These are phyloP conservation scores for Amylocystis lapponica DNA, from an alignment of 768 basidiomycete species.

Conservation along the genomic window DNA sequence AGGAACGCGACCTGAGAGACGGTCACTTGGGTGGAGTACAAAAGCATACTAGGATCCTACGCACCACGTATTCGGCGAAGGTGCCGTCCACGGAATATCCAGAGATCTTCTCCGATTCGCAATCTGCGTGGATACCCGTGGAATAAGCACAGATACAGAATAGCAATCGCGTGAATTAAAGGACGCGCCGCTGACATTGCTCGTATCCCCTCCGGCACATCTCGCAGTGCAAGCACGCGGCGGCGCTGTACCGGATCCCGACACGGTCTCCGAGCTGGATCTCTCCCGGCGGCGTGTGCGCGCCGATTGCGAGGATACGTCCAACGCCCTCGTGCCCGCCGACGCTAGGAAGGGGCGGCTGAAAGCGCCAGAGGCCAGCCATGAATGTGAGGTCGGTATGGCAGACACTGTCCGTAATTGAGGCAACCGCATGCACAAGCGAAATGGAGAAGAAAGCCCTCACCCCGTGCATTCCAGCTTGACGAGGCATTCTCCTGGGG, in stretches of 20 bases:
- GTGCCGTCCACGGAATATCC: slow-evolving; percentile 72
- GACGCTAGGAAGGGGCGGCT: slow-evolving; percentile 42
- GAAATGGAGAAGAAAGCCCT: slow-evolving; percentile 72
- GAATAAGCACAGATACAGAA: neutral
- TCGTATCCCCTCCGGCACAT: slow-evolving; percentile 61
- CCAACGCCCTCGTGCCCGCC: slow-evolving; percentile 77
- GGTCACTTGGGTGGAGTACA: too few species aligned
- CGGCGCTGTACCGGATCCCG: slow-evolving; percentile 71
- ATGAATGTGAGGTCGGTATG: slow-evolving; percentile 5
- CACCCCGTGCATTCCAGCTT: slow-evolving; percentile 70
- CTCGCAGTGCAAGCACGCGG: slow-evolving; percentile 65
- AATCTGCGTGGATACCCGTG: slow-evolving; percentile 33
- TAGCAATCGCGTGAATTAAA: neutral
- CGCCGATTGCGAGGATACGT: slow-evolving; percentile 67
- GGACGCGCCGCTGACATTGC: slow-evolving; percentile 40
- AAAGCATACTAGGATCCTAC: too few species aligned
- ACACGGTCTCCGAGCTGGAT: slow-evolving; percentile 71
- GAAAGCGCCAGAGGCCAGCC: neutral
- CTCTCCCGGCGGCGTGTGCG: slow-evolving; percentile 44
- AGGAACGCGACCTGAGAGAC: slow-evolving; percentile 47
- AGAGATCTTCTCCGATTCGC: slow-evolving; percentile 46
- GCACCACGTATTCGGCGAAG: slow-evolving; percentile 55
- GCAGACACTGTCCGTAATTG: slow-evolving; percentile 24
- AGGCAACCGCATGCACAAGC: neutral
- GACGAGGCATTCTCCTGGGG: slow-evolving; percentile 62